Evolutionary conservation across 2,329 filamentous ascomycete species (phyloP), one percentile per base, ranked within the genome.

Genomic region (Rhytidhysteron rufulum): DNA sequence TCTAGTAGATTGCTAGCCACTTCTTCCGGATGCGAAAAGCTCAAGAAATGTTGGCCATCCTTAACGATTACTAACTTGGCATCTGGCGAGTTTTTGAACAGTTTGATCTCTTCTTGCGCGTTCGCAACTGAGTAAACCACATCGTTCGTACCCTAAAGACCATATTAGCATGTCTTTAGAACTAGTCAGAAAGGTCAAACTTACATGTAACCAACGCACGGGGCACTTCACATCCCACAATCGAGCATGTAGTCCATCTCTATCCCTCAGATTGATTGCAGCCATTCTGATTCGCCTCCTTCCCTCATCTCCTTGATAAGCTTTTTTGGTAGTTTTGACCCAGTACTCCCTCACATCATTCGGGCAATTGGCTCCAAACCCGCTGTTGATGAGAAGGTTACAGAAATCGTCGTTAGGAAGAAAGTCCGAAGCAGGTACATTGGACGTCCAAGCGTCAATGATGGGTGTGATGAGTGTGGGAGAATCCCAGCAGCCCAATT

Each of bases 1-100:
- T 57, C 40, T 24, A 58, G 27, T 24, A 66, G 27, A 9, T 58
- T 60, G 16, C 49, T 46, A 41, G 68, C 60, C 2, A 78, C 69
- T 41, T 72, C 68, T 5, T 60, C 57, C 1, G 72, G 70, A 53
- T 74, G 65, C 4, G 68, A 68, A 7, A 62, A 67, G 40, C 65
- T 72, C 44, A 78, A 54, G 45, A 75, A 78, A 51, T 78, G 74
- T 40, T 69, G 60, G 2, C 73, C 74, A 5, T 64, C 71, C 18
- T 75, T 55, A 2, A 77, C 56, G 30, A 67, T 58, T 29, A 67
- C 53, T 38, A 78, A 41, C 36, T 61, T 58, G 5, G 69, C 68
- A 44, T 73, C 67, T 3, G 55, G 54, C 3, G 66, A 68, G 39
- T 66, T 67, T 1, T 52, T 63, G 40, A 78, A 77, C 20, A 71